Percentiles rank a stretch among this genome's conserved stretches.
Evolutionary conservation across 768 basidiomycete genomes (phyloP).

Genomic region (Russula abietina): DNA sequence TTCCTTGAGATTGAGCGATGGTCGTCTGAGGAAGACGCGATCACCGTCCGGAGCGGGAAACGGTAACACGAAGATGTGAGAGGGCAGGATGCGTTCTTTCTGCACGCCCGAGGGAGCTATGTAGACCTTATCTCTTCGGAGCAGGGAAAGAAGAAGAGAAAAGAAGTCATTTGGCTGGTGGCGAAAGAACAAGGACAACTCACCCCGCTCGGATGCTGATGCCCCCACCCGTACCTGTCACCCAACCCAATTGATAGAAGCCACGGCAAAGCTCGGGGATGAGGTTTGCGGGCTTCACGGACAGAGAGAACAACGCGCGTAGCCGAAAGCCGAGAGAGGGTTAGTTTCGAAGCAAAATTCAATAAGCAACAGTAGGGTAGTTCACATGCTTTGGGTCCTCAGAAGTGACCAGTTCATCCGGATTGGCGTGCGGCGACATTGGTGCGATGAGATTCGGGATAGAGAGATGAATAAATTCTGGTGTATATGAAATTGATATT

Average conservation of each 20-base stretch:
- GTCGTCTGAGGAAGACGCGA: conserved; percentile 72
- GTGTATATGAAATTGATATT: not conserved
- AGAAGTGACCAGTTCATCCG: conserved; percentile 53
- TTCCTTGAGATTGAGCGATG: conserved; percentile 66
- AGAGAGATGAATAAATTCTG: not conserved
- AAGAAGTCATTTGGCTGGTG: not conserved
- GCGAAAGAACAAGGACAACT: conserved; percentile 24
- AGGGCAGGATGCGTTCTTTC: conserved; percentile 77
- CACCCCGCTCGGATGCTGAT: conserved; percentile 70
- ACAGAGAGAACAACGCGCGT: conserved; percentile 20
- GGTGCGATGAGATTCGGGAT: not conserved
- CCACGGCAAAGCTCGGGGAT: conserved; percentile 79
- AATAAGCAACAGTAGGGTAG: conserved; percentile 22
- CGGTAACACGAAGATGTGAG: conserved; percentile 84
- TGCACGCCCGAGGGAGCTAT: conserved; percentile 88
- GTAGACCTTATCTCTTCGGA: conserved; percentile 65
- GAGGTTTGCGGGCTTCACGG: conserved; percentile 76
- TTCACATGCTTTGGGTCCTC: conserved; percentile 56
- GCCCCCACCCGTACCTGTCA: conserved; percentile 83
- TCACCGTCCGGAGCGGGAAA: conserved; percentile 67
- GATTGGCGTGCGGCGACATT: conserved; percentile 3
- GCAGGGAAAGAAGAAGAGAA: no score
- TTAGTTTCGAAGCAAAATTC: not conserved
- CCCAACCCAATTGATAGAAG: conserved; percentile 88
- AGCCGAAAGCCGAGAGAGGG: not conserved